Conservation (phyloP, 176 grass and related monocot genomes). For the Carex parvula region DNA sequence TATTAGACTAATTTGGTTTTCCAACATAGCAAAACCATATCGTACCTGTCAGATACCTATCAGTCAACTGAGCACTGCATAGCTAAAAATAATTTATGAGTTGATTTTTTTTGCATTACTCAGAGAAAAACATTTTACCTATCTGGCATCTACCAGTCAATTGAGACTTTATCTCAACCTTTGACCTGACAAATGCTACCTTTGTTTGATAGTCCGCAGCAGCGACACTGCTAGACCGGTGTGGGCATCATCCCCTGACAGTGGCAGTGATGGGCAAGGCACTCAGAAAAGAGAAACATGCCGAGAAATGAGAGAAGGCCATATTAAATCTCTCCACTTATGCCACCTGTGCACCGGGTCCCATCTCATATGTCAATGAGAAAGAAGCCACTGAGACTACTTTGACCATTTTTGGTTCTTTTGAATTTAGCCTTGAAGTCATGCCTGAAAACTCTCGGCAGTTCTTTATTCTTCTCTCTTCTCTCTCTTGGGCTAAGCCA, state of each 20-base stretch:
- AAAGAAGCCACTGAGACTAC: conserved; percentile 69
- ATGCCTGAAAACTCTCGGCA: conserved; percentile 65
- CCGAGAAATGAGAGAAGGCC: conserved; percentile 71
- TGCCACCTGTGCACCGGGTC: conserved; percentile 64
- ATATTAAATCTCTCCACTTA: conserved; percentile 70
- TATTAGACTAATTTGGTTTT: not conserved
- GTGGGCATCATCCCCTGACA: conserved; percentile 77
- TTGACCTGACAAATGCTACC: not conserved
- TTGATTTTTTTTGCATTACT: not conserved
- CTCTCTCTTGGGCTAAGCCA: conserved; percentile 65
- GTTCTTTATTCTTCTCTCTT: conserved; percentile 58
- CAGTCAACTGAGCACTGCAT: not conserved
- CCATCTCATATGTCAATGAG: conserved; percentile 77
- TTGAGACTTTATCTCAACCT: not conserved
- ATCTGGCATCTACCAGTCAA: conserved; percentile 4
- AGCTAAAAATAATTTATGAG: not conserved
- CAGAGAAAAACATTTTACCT: not conserved
- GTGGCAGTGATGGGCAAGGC: conserved; percentile 85
- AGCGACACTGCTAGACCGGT: conserved; percentile 48
- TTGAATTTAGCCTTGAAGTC: conserved; percentile 84
- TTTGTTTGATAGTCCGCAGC: conserved; percentile 38
- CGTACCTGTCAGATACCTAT: not conserved
- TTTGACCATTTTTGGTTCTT: conserved; percentile 77
- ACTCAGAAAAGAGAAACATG: conserved; percentile 70
- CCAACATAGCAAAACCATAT: not conserved